phyloP scores from a whole-genome alignment of 2,329 filamentous ascomycete species.

The Phoma sp. region DNA sequence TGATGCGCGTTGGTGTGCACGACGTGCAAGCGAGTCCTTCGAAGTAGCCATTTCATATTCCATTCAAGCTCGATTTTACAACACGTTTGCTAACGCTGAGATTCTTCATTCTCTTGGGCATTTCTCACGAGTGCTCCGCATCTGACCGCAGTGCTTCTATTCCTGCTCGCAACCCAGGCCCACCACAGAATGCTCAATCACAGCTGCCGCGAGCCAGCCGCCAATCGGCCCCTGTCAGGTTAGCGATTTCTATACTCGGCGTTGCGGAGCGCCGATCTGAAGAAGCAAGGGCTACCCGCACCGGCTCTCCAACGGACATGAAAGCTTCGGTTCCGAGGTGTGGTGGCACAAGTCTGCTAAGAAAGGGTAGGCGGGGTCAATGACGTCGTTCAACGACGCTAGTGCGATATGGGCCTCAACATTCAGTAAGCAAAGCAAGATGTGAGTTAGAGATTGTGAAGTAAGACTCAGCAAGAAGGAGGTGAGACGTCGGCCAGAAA shows the following conservation, averaged over 20 bases:
- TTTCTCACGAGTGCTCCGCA: background rate
- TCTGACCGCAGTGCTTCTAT: background rate
- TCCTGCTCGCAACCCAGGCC: background rate
- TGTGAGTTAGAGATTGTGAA: too few species aligned
- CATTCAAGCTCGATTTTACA: background rate
- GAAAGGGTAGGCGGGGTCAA: background rate
- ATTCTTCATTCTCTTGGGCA: background rate
- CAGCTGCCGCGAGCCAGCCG: background rate
- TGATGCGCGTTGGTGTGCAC: background rate
- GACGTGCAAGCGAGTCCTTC: background rate
- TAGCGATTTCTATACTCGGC: background rate
- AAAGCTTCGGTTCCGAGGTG: background rate
- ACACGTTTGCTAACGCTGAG: background rate
- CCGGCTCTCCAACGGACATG: constrained; percentile 30
- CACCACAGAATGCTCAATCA: background rate
- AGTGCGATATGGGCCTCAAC: background rate
- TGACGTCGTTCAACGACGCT: background rate
- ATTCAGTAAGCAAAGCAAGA: too few species aligned
- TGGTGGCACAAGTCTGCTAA: background rate
- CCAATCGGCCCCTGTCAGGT: background rate
- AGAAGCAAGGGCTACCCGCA: constrained; percentile 8
- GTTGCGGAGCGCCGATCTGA: constrained; percentile 6
- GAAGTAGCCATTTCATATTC: background rate
- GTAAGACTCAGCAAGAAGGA: too few species aligned
- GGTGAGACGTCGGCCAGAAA: too few species aligned